Percentiles rank a stretch among this genome's conserved stretches.
These are phyloP conservation scores for Jacaranda mimosifolia DNA, from an alignment of 257 asterid species.

Conservation along the genomic window DNA sequence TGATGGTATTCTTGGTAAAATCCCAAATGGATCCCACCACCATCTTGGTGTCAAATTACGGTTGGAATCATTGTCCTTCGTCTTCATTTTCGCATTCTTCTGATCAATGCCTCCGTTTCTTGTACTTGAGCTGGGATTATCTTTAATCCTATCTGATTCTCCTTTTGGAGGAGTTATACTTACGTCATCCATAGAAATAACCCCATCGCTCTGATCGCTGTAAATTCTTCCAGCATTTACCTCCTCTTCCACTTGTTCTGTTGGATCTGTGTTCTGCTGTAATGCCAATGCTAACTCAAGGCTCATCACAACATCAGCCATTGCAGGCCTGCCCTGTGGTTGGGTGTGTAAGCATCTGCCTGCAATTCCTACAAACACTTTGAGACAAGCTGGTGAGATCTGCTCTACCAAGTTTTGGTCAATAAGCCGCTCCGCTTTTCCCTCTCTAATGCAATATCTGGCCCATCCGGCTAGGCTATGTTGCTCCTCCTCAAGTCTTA, in stretches of 20 bases:
- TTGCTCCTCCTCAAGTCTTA: conserved; percentile 61
- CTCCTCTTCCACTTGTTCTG: conserved; percentile 49
- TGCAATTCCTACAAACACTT: conserved; percentile 63
- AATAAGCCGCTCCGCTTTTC: conserved; percentile 57
- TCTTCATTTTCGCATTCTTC: conserved; percentile 41
- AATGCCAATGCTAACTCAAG: conserved; percentile 62
- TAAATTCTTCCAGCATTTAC: conserved; percentile 41
- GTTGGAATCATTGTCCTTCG: conserved; percentile 43
- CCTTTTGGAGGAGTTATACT: conserved; percentile 38
- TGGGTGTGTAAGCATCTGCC: conserved; percentile 64
- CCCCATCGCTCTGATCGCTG: conserved; percentile 61
- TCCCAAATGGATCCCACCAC: conserved; percentile 66
- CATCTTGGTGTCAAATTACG: conserved; percentile 37
- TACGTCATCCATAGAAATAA: conserved; percentile 54
- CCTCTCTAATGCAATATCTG: conserved; percentile 60
- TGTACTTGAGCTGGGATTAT: conserved; percentile 37
- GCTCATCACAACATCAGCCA: conserved; percentile 68
- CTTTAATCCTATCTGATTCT: conserved; percentile 49
- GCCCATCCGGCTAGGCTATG: conserved; percentile 72
- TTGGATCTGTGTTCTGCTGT: conserved; percentile 51
- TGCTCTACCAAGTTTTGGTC: conserved; percentile 55
- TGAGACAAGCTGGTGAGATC: conserved; percentile 60
- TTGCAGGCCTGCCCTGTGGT: conserved; percentile 67
- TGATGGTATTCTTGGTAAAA: conserved; percentile 57
- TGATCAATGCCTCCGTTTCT: conserved; percentile 43